phyloP scores from a whole-genome alignment of 257 asterid species.

The Cynanchum wilfordii region DNA sequence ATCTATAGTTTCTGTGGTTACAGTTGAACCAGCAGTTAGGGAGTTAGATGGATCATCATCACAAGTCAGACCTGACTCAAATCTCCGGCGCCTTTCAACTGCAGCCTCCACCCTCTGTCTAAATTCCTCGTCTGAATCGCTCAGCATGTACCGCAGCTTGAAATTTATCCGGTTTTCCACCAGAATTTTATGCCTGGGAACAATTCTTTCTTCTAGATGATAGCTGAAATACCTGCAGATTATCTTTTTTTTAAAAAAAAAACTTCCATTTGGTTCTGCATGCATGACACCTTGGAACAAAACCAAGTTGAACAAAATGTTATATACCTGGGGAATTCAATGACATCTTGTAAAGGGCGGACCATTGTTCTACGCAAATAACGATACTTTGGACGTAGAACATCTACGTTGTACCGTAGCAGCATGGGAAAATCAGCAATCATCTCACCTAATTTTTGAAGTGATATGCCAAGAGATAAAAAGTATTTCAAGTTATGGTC shows the following conservation, averaged over 20 bases:
- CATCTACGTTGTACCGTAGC: constrained; percentile 66
- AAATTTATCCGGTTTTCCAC: constrained; percentile 69
- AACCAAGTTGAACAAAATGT: background rate
- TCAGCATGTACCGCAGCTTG: constrained; percentile 75
- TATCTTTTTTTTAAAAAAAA: background rate
- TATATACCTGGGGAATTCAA: constrained; percentile 85
- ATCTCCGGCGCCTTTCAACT: constrained; percentile 59
- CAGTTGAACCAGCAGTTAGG: constrained; percentile 7
- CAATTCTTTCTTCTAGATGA: constrained; percentile 73
- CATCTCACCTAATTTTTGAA: constrained; percentile 65
- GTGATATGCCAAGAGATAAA: constrained; percentile 76
- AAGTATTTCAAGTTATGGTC: constrained; percentile 83
- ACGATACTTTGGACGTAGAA: constrained; percentile 86
- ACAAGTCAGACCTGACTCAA: constrained; percentile 43
- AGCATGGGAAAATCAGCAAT: constrained; percentile 78
- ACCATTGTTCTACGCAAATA: constrained; percentile 80
- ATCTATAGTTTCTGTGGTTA: background rate
- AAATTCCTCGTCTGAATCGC: constrained; percentile 69
- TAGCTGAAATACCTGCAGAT: constrained; percentile 85
- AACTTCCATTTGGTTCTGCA: too few relatives aligned
- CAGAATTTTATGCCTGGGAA: constrained; percentile 70
- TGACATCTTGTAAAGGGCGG: constrained; percentile 70
- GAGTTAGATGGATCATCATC: constrained; percentile 22
- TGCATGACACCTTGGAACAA: background rate
- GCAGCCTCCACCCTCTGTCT: constrained; percentile 47